These are phyloP conservation scores for Cynanchum wilfordii DNA, from an alignment of 257 asterid genomes.

Conservation along the genomic window DNA sequence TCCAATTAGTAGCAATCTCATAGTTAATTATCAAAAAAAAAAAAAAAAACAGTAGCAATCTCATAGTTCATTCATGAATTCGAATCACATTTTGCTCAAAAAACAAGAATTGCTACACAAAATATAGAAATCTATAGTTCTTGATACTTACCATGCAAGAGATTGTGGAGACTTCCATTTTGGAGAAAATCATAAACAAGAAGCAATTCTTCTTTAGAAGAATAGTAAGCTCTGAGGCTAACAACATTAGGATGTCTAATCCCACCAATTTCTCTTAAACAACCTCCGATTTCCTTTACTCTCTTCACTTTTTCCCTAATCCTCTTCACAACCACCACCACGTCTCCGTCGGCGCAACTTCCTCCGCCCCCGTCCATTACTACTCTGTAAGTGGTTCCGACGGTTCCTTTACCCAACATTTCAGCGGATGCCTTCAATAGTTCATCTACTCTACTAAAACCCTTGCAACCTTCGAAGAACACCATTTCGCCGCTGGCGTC, in stretches of 20 bases:
- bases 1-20: too few species aligned
- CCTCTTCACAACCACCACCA: conserved; percentile 32
- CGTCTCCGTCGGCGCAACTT: conserved; percentile 12
- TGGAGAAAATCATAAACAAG: conserved; percentile 36
- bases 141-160: conserved; percentile 30
- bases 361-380: conserved; percentile 27
- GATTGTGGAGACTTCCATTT: conserved; percentile 35
- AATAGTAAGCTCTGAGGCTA: conserved; percentile 31
- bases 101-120: background rate
- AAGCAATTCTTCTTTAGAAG: conserved; percentile 37
- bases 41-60: too few species aligned
- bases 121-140: background rate
- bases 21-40: too few species aligned
- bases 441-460: conserved; percentile 32
- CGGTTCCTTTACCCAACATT: conserved; percentile 39
- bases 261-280: conserved; percentile 28
- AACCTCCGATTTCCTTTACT: conserved; percentile 26
- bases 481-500: conserved; percentile 19
- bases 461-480: conserved; percentile 33
- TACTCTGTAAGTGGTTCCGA: conserved; percentile 35
- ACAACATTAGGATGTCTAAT: conserved; percentile 30
- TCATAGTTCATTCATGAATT: too few species aligned
- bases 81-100: background rate
- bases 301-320: conserved; percentile 23
- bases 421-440: conserved; percentile 42